Base-by-base conservation (phyloP, 2,329 filamentous ascomycete genomes). In the Ilyonectria sp. region DNA sequence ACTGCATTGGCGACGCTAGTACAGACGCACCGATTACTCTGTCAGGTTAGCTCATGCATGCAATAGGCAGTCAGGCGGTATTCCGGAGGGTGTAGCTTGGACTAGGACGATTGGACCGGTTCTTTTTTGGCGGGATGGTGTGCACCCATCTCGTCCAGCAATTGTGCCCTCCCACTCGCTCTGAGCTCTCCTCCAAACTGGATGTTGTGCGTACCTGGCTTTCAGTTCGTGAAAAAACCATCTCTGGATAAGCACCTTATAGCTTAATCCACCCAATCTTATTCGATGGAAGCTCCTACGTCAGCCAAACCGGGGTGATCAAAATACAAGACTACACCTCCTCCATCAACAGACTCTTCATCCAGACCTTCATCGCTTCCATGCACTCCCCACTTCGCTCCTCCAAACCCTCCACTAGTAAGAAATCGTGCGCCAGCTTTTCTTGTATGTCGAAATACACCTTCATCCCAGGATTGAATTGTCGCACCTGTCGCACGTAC, bases 341-440 rank as follows among this genome's bases (percentile, higher is more conserved):
- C n/a, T 35, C 49, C 4, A 13, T 19, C 31, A 53, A 10, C n/a
- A 53, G 19, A 6, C 29, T 10, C 29, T 44, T 58, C 55, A 58
- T 62, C 63, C 63, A 65, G 5, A 3, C 26, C 21, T 49, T 54
- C 63, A 65, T 65, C 3, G 49, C 37, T 15, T 26, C 26, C 40
- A 65, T 55, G 40, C 61, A 69, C 31, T 65, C 64, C 43, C 65
- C 64, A 46, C 33, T 54, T 4, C 60, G 55, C 29, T 50, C 37
- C 15, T 57, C 52, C 46, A 61, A 37, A 8, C 63, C 60, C 21
- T 69, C 69, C n/a, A 67, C 55, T 10, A 69, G 49, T 8, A 67
- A 63, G 19, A 65, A 61, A 26, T 69, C 69, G 29, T 72, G 70
- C 2, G 63, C 61, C 29, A 69, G 61, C 11, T 40, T 35, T n/a